Conservation (phyloP, 2,329 filamentous ascomycete species). For the Ceratocystiopsis sp. region DNA sequence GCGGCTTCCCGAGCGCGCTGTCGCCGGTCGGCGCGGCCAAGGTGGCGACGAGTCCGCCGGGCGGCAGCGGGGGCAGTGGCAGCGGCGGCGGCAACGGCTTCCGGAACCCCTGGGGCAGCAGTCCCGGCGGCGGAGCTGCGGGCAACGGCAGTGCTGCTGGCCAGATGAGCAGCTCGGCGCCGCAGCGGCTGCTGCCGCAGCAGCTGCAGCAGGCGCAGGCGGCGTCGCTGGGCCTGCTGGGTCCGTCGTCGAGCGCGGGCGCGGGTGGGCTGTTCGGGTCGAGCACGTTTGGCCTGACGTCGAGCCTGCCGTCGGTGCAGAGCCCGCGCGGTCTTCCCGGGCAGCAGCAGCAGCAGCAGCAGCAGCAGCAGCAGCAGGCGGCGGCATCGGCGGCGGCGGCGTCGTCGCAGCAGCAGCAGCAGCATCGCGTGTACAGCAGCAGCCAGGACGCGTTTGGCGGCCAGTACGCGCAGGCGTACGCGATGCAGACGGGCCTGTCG, state of each 20-base stretch:
- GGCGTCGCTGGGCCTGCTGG: background rate
- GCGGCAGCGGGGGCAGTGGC: background rate
- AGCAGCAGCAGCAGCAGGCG: background rate
- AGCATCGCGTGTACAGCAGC: background rate
- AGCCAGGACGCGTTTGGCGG: too few relatives aligned
- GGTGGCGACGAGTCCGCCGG: slow-evolving; percentile 1
- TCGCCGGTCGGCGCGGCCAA: slow-evolving; percentile 6
- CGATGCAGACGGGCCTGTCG: too few relatives aligned
- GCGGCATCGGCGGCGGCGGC: background rate
- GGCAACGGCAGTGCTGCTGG: too few relatives aligned
- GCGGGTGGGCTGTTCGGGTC: slow-evolving; percentile 11
- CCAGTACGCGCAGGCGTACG: too few relatives aligned
- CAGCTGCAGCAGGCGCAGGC: slow-evolving; percentile 7
- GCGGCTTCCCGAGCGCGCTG: slow-evolving; percentile 8
- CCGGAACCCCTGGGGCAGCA: background rate
- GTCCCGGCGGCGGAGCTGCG: too few relatives aligned
- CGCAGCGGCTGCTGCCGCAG: slow-evolving; percentile 2
- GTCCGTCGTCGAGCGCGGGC: background rate
- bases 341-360: background rate
- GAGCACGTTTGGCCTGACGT: slow-evolving; percentile 14
- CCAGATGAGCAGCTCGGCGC: too few relatives aligned
- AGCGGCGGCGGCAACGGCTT: background rate
- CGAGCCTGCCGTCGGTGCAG: slow-evolving; percentile 17
- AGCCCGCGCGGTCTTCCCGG: slow-evolving; percentile 15
- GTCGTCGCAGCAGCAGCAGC: background rate